phyloP scores from a whole-genome alignment of 177 flowering plant genomes.

The Vitis hybrid region DNA sequence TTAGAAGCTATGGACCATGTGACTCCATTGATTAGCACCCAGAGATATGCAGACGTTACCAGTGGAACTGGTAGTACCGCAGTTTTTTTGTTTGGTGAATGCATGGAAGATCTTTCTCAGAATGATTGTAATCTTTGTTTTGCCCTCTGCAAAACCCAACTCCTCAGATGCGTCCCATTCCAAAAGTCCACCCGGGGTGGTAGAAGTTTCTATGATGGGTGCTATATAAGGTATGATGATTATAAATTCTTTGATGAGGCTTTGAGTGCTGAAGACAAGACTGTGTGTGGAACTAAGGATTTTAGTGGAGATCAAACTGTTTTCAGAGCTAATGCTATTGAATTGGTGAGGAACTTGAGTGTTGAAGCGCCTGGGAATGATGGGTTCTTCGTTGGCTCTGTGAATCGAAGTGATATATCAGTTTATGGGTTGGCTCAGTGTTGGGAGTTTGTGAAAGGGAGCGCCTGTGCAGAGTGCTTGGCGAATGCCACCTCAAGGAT shows the following conservation, averaged over 20 bases:
- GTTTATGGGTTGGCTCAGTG: slow-evolving; percentile 87
- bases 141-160: slow-evolving; percentile 55
- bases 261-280: slow-evolving; percentile 31
- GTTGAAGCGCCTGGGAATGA: slow-evolving; percentile 40
- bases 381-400: slow-evolving; percentile 50
- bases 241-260: slow-evolving; percentile 53
- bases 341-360: slow-evolving; percentile 50
- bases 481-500: slow-evolving; percentile 36
- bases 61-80: slow-evolving; percentile 49
- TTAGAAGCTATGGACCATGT: slow-evolving; percentile 44
- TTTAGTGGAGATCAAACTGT: slow-evolving; percentile 26
- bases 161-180: slow-evolving; percentile 70
- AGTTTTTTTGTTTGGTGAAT: slow-evolving; percentile 65
- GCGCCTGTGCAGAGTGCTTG: slow-evolving; percentile 57
- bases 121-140: slow-evolving; percentile 73
- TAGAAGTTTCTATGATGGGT: slow-evolving; percentile 65
- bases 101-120: slow-evolving; percentile 59
- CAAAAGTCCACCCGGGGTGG: slow-evolving; percentile 48
- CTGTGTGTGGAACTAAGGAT: slow-evolving; percentile 40
- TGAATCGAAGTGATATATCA: slow-evolving; percentile 32
- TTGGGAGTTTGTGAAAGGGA: slow-evolving; percentile 51
- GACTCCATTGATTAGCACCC: slow-evolving; percentile 38
- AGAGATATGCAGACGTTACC: slow-evolving; percentile 31
- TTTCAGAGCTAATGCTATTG: slow-evolving; percentile 25
- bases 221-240: slow-evolving; percentile 72